Base-by-base conservation (phyloP, 2,329 filamentous ascomycete species). In the Arthrobotrys iridis region DNA sequence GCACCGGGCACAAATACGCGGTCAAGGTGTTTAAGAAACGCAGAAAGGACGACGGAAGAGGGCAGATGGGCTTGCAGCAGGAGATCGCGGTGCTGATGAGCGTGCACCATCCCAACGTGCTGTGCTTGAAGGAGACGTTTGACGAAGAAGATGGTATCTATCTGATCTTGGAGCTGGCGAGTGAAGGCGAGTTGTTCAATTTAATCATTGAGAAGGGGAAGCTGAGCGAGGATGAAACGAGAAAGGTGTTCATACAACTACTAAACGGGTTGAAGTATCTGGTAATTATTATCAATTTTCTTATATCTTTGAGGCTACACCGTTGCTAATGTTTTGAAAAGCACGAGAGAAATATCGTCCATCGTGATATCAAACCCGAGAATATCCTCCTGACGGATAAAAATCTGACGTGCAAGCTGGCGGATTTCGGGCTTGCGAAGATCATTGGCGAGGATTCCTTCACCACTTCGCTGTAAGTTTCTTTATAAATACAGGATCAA, bases 371-470 rank as follows among this genome's bases (percentile, higher is more conserved):
- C 83, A 98, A 97, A 82, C 94, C 93, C 0, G 94, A 98, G 81
- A 98, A 98, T 80, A 98, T 99, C 33, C 84, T 99, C 6, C 84
- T 99, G 35, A 89, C 91, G 3, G 93, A 97, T 82, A 93, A 92
- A 80, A 87, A 95, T 33, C 84, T 97, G 26, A 89, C 90, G 72
- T 90, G 97, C 77, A 99, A 99, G 83, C 84, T 99, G 76, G 95
- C 93, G 18, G 95, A 99, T 82, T 99, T 99, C 82, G 95, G 95
- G 48, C 86, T 99, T 37, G 94, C 95, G 43, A 99, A 99, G 83
- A 98, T 99, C 78, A 97, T 99, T 78, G 96, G 96, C 77, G 95
- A 99, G 82, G 93, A 97, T 81, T 97, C 94, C 0, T 99, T 99
- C 81, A 98, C 95, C 0, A 97, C 93, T 0, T 98, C 95, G 0